Percentiles rank a stretch among this genome's conserved stretches.
These are phyloP conservation scores for Priceomyces castillae DNA, from an alignment of 805 yeast species.

Conservation along the genomic window DNA sequence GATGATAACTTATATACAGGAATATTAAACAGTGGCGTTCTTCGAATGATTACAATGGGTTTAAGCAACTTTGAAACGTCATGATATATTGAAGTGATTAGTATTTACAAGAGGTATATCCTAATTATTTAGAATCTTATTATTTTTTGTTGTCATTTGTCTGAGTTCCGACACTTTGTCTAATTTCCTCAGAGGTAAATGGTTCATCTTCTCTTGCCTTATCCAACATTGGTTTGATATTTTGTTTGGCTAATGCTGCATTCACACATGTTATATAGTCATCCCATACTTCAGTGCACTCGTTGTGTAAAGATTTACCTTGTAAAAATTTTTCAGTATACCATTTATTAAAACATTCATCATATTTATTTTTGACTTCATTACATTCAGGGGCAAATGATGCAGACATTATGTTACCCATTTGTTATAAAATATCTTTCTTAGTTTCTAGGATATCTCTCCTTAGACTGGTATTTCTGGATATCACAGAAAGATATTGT, in stretches of 20 bases:
- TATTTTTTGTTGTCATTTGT: background rate
- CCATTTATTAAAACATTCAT: constrained; percentile 93
- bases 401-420: constrained; percentile 50
- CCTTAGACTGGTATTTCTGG: background rate
- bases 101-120: background rate
- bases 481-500: too few relatives aligned
- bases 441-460: background rate
- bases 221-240: constrained; percentile 78
- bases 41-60: too few relatives aligned
- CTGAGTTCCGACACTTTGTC: constrained; percentile 18
- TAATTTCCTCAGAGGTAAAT: constrained; percentile 43
- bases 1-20: constrained; percentile 1
- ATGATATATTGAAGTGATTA: background rate
- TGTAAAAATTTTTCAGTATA: constrained; percentile 79
- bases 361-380: constrained; percentile 78
- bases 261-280: constrained; percentile 87
- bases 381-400: constrained; percentile 98
- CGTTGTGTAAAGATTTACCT: constrained; percentile 62
- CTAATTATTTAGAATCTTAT: background rate
- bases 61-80: too few relatives aligned
- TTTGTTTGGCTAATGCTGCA: constrained; percentile 63
- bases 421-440: constrained; percentile 9
- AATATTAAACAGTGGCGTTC: background rate
- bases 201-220: constrained; percentile 91
- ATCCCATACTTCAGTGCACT: constrained; percentile 87